phyloP scores from a whole-genome alignment of 352 stramenopile species.

The Phytophthora citricola region DNA sequence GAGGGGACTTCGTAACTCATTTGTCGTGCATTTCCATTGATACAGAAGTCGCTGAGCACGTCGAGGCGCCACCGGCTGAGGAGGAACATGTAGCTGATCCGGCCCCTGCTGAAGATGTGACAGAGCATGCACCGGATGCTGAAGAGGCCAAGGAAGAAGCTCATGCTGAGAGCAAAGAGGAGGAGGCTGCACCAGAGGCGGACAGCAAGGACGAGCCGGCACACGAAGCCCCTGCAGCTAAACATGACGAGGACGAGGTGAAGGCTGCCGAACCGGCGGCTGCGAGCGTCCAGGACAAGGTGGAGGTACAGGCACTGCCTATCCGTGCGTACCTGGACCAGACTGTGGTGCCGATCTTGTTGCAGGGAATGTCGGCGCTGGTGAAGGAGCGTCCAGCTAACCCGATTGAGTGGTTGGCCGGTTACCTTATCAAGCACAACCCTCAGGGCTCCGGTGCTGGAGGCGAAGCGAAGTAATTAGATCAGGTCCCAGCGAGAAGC shows the following conservation, averaged over 20 bases:
- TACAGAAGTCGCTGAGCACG: slow-evolving; percentile 30
- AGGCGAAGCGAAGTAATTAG: slow-evolving; percentile 67
- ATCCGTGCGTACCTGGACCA: slow-evolving; percentile 99
- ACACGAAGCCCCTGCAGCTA: slow-evolving; percentile 34
- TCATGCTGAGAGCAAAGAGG: slow-evolving; percentile 43
- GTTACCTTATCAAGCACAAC: slow-evolving; percentile 97
- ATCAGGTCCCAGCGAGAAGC: slow-evolving; percentile 17
- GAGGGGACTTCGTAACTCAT: background rate
- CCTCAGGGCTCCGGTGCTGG: slow-evolving; percentile 79
- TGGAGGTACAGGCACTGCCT: slow-evolving; percentile 93
- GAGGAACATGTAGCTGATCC: slow-evolving; percentile 13
- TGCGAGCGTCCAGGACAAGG: slow-evolving; percentile 85
- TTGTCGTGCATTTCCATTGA: background rate
- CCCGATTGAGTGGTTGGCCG: slow-evolving; percentile 97
- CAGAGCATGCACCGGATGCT: slow-evolving; percentile 6
- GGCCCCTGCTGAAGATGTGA: slow-evolving; percentile 6
- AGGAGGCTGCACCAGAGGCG: slow-evolving; percentile 24
- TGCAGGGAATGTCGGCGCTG: slow-evolving; percentile 98
- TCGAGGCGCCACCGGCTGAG: slow-evolving; percentile 19
- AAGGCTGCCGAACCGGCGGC: slow-evolving; percentile 79
- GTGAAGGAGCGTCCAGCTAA: slow-evolving; percentile 97
- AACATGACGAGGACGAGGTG: slow-evolving; percentile 39
- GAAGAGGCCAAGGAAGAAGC: slow-evolving; percentile 15
- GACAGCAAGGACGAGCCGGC: slow-evolving; percentile 31
- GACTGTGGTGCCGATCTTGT: slow-evolving; percentile 98